These are phyloP conservation scores for Arctium minus DNA, from an alignment of 129 eudicot genomes.

Conservation along the genomic window DNA sequence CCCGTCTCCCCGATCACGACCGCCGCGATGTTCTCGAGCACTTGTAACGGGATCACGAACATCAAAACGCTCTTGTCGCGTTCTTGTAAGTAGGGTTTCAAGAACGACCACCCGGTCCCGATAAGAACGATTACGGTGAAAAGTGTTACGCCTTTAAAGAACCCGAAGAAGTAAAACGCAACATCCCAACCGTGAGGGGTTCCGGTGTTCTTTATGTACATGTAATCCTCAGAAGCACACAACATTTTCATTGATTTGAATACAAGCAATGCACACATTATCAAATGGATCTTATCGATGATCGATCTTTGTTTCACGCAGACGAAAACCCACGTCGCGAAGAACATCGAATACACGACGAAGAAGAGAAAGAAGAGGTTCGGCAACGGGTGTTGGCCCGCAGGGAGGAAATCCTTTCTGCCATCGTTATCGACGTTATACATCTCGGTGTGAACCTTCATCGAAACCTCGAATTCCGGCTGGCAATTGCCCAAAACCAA, in stretches of 20 bases:
- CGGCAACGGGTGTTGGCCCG: slow-evolving; percentile 34
- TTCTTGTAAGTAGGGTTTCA: slow-evolving; percentile 45
- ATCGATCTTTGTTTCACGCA: slow-evolving; percentile 20
- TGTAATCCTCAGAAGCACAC: slow-evolving; percentile 41
- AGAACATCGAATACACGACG: slow-evolving; percentile 20
- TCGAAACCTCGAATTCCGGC: slow-evolving; percentile 27
- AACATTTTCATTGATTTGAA: slow-evolving; percentile 41
- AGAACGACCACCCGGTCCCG: slow-evolving; percentile 54
- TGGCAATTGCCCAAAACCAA: slow-evolving; percentile 40
- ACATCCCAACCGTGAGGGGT: slow-evolving; percentile 56
- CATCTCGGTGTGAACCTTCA: slow-evolving; percentile 37
- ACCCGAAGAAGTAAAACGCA: slow-evolving; percentile 32
- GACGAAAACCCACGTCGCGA: slow-evolving; percentile 18
- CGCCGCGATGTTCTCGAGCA: slow-evolving; percentile 29
- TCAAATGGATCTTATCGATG: slow-evolving; percentile 28
- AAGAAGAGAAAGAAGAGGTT: slow-evolving; percentile 22
- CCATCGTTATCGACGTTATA: slow-evolving; percentile 21
- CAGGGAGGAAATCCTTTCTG: slow-evolving; percentile 33
- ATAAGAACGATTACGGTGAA: slow-evolving; percentile 41
- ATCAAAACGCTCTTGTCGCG: slow-evolving; percentile 40
- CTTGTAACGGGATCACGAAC: slow-evolving; percentile 47
- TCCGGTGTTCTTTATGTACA: slow-evolving; percentile 34
- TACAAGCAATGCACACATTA: slow-evolving; percentile 32
- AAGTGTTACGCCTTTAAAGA: slow-evolving; percentile 38
- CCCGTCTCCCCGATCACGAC: slow-evolving; percentile 36